Conservation (phyloP, 805 yeast species). For the Torulaspora franciscae region DNA sequence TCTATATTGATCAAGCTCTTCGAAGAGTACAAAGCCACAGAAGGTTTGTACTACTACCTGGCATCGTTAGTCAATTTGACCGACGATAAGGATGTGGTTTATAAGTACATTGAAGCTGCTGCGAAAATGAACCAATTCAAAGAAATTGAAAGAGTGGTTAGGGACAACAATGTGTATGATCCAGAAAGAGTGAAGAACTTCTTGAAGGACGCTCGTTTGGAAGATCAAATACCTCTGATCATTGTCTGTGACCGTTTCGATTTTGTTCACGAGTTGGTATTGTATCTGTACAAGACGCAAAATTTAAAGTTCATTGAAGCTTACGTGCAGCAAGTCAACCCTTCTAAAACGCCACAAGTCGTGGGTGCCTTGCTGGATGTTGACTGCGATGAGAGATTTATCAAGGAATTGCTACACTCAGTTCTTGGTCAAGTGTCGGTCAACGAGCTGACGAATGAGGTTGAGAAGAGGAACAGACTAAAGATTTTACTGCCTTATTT, state of each 20-base stretch:
- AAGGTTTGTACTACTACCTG: slow-evolving; percentile 91
- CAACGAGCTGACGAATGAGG: slow-evolving; percentile 83
- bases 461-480: slow-evolving; percentile 92
- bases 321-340: slow-evolving; percentile 96
- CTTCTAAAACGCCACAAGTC: slow-evolving; percentile 92
- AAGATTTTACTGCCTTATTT: slow-evolving; percentile 88
- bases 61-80: slow-evolving; percentile 90
- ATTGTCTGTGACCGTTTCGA: slow-evolving; percentile 91
- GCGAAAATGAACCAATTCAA: slow-evolving; percentile 82
- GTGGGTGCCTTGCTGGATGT: slow-evolving; percentile 94
- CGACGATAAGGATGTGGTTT: slow-evolving; percentile 90
- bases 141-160: slow-evolving; percentile 93
- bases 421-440: slow-evolving; percentile 95
- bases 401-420: slow-evolving; percentile 71
- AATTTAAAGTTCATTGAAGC: slow-evolving; percentile 96
- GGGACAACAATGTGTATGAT: slow-evolving; percentile 89
- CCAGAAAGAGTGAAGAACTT: slow-evolving; percentile 97
- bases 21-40: slow-evolving; percentile 87
- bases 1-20: slow-evolving; percentile 78
- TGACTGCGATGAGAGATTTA: slow-evolving; percentile 89
- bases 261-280: slow-evolving; percentile 87
- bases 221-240: slow-evolving; percentile 93
- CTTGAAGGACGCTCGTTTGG: slow-evolving; percentile 86
- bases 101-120: slow-evolving; percentile 93
- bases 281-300: slow-evolving; percentile 91